Evolutionary conservation across 2,329 filamentous ascomycete species (phyloP), one percentile per base, ranked within the genome.

Genomic region (Talaromyces piceae): DNA sequence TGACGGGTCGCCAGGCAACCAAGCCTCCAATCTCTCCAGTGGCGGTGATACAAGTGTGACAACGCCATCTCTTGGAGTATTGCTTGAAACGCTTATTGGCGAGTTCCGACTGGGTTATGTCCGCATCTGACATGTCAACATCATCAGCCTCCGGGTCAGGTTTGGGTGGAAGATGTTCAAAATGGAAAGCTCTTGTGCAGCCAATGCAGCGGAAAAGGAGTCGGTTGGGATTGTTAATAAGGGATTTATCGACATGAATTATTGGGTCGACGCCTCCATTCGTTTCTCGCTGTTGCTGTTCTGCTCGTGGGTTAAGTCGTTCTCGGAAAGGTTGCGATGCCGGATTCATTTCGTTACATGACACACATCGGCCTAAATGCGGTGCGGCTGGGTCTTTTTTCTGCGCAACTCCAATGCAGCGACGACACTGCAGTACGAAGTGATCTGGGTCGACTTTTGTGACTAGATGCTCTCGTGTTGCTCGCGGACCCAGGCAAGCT

Each of bases 391-490:
- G 56, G 57, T 96, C 88, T 61, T 87, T 91, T 63, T 82, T 83
- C 54, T 75, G 73, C 43, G 83, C 77, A 18, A 78, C 63, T 3
- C 84, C 84, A 55, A 97, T 78, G 65, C 93, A 98, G 51, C 84
- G 86, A 57, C 83, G 85, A 70, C 93, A 98, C 65, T 98, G 93
- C 33, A 98, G 73, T 13, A 98, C 84, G 59, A 95, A 97, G 31
- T 85, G 70, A 2, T 85, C 82, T 1, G 85, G 75, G 2, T 76
- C 83, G 48, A 96, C 70, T 66, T 97, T 98, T 22, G 90, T 97
- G 8, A 88, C 88, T 30, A 93, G 73, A 65, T 97, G 93, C n/a
- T 95, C 89, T 54, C 93, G 80, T 11, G 67, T 74, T 47, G 78
- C 80, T 46, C 93, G 81, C 45, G 77, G 75, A 1, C 91, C 90